Evolutionary conservation across 23 red algal species (phyloP).

Genomic region (Gracilaria gracilis): DNA sequence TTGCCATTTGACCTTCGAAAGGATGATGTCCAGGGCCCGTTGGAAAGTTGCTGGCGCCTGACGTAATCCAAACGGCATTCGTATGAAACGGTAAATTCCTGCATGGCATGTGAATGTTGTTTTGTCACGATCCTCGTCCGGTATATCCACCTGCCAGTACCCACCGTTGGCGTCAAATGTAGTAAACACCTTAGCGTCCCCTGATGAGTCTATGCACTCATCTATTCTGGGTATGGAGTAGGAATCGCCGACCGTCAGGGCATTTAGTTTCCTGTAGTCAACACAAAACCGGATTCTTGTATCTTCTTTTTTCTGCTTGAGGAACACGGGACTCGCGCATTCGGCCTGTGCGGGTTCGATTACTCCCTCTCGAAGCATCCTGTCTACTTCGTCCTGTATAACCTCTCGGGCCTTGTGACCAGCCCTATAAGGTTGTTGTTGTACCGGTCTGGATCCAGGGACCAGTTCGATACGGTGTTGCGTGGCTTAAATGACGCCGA

Average conservation of each 20-base stretch:
- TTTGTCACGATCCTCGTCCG: too few relatives aligned
- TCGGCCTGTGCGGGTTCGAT: background rate
- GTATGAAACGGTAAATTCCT: too few relatives aligned
- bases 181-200: constrained; percentile 15
- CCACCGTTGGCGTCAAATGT: constrained; percentile 39
- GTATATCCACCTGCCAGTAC: too few relatives aligned
- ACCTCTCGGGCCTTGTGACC: background rate
- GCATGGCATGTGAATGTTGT: too few relatives aligned
- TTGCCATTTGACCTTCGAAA: background rate
- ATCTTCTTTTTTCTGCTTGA: background rate
- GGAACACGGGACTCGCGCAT: background rate
- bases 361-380: background rate
- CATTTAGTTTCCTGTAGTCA: constrained; percentile 22
- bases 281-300: background rate
- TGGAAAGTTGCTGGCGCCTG: constrained; percentile 31
- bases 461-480: background rate
- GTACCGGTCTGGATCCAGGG: background rate
- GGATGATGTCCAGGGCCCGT: background rate
- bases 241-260: constrained; percentile 11
- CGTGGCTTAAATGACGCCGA: background rate
- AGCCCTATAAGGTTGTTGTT: background rate
- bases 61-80: background rate
- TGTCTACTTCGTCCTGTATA: background rate
- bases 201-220: constrained; percentile 45
- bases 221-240: constrained; percentile 54